phyloP scores from a whole-genome alignment of 2,329 filamentous ascomycete genomes.

The Drechslerella coelobrocha region DNA sequence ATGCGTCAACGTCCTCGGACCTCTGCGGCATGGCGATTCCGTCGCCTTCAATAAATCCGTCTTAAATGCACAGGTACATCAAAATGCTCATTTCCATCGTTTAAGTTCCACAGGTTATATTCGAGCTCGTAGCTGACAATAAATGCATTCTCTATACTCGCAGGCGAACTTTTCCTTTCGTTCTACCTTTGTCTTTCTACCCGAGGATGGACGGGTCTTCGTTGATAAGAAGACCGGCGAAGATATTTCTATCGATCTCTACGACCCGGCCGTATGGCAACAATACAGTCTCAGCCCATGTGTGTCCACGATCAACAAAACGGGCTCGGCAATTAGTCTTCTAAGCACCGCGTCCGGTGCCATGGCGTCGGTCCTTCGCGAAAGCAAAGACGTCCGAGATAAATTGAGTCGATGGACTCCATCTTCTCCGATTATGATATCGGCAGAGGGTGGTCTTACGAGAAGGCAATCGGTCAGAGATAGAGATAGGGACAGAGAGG shows the following conservation, averaged over 20 bases:
- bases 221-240: constrained; percentile 81
- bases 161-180: constrained; percentile 86
- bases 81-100: too few relatives aligned
- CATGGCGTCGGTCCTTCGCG: constrained; percentile 29
- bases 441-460: constrained; percentile 45
- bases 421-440: constrained; percentile 20
- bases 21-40: constrained; percentile 88
- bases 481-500: constrained; percentile 50
- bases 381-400: constrained; percentile 34
- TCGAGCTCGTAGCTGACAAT: too few relatives aligned
- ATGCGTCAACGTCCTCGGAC: constrained; percentile 90
- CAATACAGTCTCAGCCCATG: constrained; percentile 80
- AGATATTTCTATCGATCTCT: constrained; percentile 83
- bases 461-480: constrained; percentile 22
- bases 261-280: constrained; percentile 78
- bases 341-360: constrained; percentile 39
- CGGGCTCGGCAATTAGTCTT: constrained; percentile 45
- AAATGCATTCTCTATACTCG: neutral
- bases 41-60: constrained; percentile 88
- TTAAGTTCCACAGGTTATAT: too few relatives aligned
- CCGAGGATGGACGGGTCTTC: constrained; percentile 86
- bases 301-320: constrained; percentile 62
- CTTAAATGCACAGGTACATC: constrained; percentile 73
- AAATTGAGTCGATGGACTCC: constrained; percentile 43
- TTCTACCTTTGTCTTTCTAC: constrained; percentile 82